A percentile compares a stretch with the other conserved stretches of the same genome.
Evolutionary conservation across 2,329 filamentous ascomycete species (phyloP).

Genomic region (Claviceps sp.): DNA sequence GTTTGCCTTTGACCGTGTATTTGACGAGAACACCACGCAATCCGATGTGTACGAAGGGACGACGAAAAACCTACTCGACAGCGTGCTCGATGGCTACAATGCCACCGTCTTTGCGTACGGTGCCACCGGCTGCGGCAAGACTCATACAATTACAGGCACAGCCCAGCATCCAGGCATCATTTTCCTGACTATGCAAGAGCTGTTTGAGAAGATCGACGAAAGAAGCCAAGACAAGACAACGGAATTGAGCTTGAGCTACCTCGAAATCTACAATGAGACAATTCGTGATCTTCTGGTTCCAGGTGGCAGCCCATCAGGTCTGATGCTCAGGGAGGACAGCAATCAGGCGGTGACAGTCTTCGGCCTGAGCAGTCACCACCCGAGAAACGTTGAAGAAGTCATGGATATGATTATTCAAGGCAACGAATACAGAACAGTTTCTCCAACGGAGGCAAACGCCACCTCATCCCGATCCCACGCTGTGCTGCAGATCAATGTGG

Average conservation of each 20-base stretch:
- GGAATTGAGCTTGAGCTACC: slow-evolving; percentile 83
- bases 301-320: slow-evolving; percentile 63
- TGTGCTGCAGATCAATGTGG: slow-evolving; percentile 91
- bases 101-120: slow-evolving; percentile 98
- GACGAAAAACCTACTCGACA: slow-evolving; percentile 79
- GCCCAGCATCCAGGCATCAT: slow-evolving; percentile 91
- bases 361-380: slow-evolving; percentile 81
- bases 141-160: slow-evolving; percentile 91
- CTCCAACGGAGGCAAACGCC: slow-evolving; percentile 91
- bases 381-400: slow-evolving; percentile 83
- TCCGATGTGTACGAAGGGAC: slow-evolving; percentile 92
- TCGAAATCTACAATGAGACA: slow-evolving; percentile 98
- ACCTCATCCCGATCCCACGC: slow-evolving; percentile 96
- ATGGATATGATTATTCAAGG: slow-evolving; percentile 98
- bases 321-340: slow-evolving; percentile 90
- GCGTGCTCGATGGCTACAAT: slow-evolving; percentile 93
- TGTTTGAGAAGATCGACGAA: slow-evolving; percentile 93
- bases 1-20: slow-evolving; percentile 91
- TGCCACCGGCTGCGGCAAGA: slow-evolving; percentile 95
- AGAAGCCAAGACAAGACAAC: slow-evolving; percentile 74
- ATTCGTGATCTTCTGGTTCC: slow-evolving; percentile 91
- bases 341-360: slow-evolving; percentile 86
- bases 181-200: slow-evolving; percentile 96
- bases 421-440: slow-evolving; percentile 90
- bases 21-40: slow-evolving; percentile 89